Evolutionary conservation across 495 filamentous ascomycete genomes (phyloP).

Genomic region (Hypoxylon subgilvum): DNA sequence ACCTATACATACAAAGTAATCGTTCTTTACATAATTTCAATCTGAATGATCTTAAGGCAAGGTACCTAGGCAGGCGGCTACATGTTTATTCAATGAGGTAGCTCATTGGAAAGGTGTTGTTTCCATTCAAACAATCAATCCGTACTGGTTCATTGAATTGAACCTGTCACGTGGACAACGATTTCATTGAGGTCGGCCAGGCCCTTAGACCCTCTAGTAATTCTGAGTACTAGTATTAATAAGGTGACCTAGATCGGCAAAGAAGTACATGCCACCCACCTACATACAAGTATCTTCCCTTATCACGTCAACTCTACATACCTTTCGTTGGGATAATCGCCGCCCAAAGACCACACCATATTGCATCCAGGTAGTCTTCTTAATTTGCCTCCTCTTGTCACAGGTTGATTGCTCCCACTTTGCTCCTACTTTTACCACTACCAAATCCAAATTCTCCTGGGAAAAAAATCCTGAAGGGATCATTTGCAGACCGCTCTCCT

Average conservation of each 20-base stretch:
- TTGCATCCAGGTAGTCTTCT: conserved; percentile 18
- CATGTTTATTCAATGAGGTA: no score
- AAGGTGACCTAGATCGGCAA: no score
- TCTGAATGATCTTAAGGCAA: no score
- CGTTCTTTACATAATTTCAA: not conserved
- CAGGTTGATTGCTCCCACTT: conserved; percentile 8
- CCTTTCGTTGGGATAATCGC: conserved; percentile 21
- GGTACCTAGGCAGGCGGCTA: no score
- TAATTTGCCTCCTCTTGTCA: conserved; percentile 6
- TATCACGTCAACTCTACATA: conserved; percentile 18
- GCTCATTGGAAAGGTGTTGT: no score
- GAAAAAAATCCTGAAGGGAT: no score
- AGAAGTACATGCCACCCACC: not conserved
- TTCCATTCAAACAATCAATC: no score
- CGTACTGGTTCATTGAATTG: no score
- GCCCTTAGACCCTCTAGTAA: no score
- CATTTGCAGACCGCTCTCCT: conserved; percentile 1
- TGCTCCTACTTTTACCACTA: not conserved
- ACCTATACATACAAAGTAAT: not conserved
- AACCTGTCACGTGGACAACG: conserved; percentile 9
- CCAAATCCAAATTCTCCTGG: no score
- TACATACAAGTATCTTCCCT: conserved; percentile 19
- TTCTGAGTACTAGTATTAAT: no score
- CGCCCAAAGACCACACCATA: conserved; percentile 18
- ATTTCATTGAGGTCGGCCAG: not conserved